Evolutionary conservation across 768 basidiomycete genomes (phyloP).

Genomic region (Suillus bovinus): DNA sequence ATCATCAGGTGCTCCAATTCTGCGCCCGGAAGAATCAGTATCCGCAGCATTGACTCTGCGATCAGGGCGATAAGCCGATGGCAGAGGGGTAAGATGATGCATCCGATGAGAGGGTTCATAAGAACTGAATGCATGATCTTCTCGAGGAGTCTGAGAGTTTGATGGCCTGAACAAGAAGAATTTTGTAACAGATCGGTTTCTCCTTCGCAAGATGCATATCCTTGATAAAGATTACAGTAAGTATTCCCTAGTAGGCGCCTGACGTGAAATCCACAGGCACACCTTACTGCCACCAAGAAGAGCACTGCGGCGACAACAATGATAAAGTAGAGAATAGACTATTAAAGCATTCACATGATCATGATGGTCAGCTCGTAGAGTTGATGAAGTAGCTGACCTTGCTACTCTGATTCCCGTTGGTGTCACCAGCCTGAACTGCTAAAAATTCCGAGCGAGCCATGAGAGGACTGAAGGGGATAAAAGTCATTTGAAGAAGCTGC

Average conservation of each 20-base stretch:
- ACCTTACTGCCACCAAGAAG: constrained; percentile 25
- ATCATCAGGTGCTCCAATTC: constrained; percentile 33
- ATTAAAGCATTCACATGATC: background rate
- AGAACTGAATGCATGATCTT: constrained; percentile 8
- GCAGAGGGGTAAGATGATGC: constrained; percentile 21
- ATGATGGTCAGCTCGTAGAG: background rate
- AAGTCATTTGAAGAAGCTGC: constrained; percentile 11
- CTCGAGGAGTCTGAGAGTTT: constrained; percentile 2
- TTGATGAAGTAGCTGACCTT: constrained; percentile 20
- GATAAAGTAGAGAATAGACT: constrained; percentile 29
- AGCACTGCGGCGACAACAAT: constrained; percentile 16
- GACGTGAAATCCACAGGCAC: background rate
- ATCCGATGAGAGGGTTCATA: constrained; percentile 15
- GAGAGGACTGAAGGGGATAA: background rate
- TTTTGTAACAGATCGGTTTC: constrained; percentile 15
- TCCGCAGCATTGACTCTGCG: constrained; percentile 36
- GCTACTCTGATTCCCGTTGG: background rate
- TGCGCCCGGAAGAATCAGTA: constrained; percentile 42
- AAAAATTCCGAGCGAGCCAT: constrained; percentile 7
- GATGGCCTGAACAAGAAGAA: constrained; percentile 21
- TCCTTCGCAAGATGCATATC: constrained; percentile 24
- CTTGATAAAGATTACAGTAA: constrained; percentile 12
- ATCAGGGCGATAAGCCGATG: constrained; percentile 22
- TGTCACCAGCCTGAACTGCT: background rate
- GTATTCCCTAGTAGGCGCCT: background rate